phyloP scores from a whole-genome alignment of 768 basidiomycete genomes.

The Boletellus ananas region DNA sequence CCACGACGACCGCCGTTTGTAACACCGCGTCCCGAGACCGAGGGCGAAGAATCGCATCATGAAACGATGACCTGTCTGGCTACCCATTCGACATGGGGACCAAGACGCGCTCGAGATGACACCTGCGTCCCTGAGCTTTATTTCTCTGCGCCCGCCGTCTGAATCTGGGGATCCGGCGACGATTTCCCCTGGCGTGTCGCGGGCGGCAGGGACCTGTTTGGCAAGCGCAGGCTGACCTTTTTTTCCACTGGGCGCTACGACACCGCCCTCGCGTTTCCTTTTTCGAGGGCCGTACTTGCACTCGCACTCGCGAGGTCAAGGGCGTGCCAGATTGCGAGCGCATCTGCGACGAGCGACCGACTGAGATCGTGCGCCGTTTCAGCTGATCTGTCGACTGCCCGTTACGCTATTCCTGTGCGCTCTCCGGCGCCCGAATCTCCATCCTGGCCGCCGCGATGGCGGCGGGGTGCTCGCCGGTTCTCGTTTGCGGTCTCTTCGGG shows the following conservation, averaged over 20 bases:
- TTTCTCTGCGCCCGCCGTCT: too few relatives aligned
- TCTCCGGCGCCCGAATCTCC: constrained; percentile 13
- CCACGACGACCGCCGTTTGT: constrained; percentile 8
- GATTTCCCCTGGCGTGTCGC: too few relatives aligned
- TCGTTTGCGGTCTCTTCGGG: constrained; percentile 19
- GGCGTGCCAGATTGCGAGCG: neutral
- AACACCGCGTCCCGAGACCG: constrained; percentile 16
- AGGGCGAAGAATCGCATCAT: constrained; percentile 13
- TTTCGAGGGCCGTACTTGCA: neutral
- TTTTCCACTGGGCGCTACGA: constrained; percentile 4
- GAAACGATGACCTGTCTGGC: constrained; percentile 8
- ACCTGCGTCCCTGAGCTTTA: neutral
- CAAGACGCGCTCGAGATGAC: constrained; percentile 12
- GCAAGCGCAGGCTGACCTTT: neutral
- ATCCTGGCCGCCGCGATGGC: constrained; percentile 26
- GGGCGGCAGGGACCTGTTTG: too few relatives aligned
- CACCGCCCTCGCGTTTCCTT: constrained; percentile 17
- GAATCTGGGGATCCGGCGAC: too few relatives aligned
- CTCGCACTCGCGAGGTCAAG: neutral
- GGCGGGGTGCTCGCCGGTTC: constrained; percentile 15
- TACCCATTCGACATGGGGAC: constrained; percentile 4
- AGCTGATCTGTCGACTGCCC: constrained; percentile 10
- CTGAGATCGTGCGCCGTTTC: constrained; percentile 17
- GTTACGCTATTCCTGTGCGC: too few relatives aligned
- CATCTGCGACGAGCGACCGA: neutral